Conservation (phyloP, 805 yeast species). For the Candida broadrunensis region DNA sequence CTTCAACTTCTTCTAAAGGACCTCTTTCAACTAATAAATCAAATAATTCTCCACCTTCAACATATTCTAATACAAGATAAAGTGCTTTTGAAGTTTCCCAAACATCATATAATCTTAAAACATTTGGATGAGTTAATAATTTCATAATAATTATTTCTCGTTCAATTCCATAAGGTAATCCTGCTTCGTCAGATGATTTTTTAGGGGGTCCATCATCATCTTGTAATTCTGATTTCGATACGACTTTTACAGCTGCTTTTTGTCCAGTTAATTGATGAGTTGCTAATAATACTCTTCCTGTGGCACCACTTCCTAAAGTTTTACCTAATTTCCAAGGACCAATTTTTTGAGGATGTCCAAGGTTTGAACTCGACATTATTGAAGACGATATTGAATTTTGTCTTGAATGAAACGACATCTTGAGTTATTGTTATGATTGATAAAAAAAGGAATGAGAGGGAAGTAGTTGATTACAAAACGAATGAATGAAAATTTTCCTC, state of each 20-base stretch:
- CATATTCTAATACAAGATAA: conserved; percentile 74
- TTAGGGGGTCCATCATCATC: conserved; percentile 34
- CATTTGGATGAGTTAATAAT: conserved; percentile 88
- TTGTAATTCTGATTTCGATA: conserved; percentile 58
- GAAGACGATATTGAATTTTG: conserved; percentile 62
- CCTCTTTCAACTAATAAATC: conserved; percentile 72
- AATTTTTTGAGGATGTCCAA: conserved; percentile 48
- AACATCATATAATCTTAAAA: conserved; percentile 90
- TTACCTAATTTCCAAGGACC: conserved; percentile 85
- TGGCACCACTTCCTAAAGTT: conserved; percentile 79
- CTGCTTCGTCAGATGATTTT: conserved; percentile 27
- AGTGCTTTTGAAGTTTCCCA: conserved; percentile 96
- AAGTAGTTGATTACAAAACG: no score
- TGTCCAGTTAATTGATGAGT: conserved; percentile 68
- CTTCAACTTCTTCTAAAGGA: conserved; percentile 67
- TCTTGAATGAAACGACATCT: conserved; percentile 46
- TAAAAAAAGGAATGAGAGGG: no score
- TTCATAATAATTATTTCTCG: conserved; percentile 98
- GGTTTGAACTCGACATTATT: conserved; percentile 44
- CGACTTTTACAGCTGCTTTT: conserved; percentile 80
- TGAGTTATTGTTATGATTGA: no score
- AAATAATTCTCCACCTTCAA: conserved; percentile 85
- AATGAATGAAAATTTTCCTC: no score
- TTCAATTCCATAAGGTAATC: conserved; percentile 92
- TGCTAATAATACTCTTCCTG: conserved; percentile 76